These are phyloP conservation scores for Syncephalastrum sp. DNA, from an alignment of 371 early-diverging fungal species.

Conservation along the genomic window DNA sequence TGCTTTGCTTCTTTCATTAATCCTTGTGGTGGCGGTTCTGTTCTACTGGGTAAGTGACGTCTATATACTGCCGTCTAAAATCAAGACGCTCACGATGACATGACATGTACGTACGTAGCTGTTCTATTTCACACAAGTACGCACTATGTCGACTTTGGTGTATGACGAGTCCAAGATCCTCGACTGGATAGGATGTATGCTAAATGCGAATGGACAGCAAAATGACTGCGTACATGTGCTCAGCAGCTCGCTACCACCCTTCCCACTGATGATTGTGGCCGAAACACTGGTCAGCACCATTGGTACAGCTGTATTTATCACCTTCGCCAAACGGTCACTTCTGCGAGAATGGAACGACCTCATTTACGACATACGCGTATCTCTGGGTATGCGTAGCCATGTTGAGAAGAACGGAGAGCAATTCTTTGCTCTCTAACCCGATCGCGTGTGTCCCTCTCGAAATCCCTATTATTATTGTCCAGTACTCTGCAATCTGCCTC, in stretches of 20 bases:
- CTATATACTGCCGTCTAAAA: no score
- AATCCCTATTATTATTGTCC: no score
- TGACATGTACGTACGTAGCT: conserved; percentile 15
- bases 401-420: conserved; percentile 54
- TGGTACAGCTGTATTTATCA: conserved; percentile 56
- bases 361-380: conserved; percentile 44
- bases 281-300: conserved; percentile 55
- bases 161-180: conserved; percentile 20
- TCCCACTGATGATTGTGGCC: conserved; percentile 57
- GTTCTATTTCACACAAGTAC: conserved; percentile 59
- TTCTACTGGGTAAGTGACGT: conserved; percentile 47
- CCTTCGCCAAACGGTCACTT: conserved; percentile 59
- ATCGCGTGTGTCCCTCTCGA: no score
- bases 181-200: conserved; percentile 56
- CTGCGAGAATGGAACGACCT: conserved; percentile 58
- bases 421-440: conserved; percentile 49
- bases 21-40: conserved; percentile 37
- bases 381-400: conserved; percentile 29
- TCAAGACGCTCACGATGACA: background rate
- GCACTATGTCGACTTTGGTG: conserved; percentile 30
- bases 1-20: conserved; percentile 40
- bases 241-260: conserved; percentile 48
- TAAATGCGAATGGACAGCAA: conserved; percentile 39
- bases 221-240: conserved; percentile 33
- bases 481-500: no score